These are phyloP conservation scores for Allium cepa DNA, from an alignment of 106 monocot genomes.

Conservation along the genomic window DNA sequence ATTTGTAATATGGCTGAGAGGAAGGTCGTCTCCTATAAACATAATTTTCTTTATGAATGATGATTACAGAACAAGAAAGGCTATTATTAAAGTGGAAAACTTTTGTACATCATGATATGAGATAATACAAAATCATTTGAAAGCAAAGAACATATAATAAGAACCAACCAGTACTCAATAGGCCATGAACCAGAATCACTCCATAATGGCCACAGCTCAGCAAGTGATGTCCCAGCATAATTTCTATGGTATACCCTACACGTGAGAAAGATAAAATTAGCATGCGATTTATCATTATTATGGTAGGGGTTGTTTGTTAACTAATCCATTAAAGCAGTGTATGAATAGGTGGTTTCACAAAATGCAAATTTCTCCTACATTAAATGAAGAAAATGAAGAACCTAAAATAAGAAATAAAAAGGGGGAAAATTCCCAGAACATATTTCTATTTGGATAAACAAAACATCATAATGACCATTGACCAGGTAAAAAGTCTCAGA, in stretches of 20 bases:
- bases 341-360: too few species aligned
- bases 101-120: background rate
- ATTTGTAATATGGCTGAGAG: background rate
- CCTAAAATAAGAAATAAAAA: too few species aligned
- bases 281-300: too few species aligned
- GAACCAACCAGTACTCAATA: conserved; percentile 49
- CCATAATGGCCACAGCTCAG: conserved; percentile 57
- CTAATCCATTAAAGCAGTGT: too few species aligned
- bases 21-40: background rate
- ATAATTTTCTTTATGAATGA: too few species aligned
- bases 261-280: conserved; percentile 1
- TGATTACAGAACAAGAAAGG: too few species aligned
- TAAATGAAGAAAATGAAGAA: too few species aligned
- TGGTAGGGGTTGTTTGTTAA: too few species aligned
- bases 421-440: too few species aligned
- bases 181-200: conserved; percentile 41
- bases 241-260: conserved; percentile 31
- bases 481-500: conserved; percentile 1
- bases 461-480: background rate
- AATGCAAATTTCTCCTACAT: too few species aligned
- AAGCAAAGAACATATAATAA: background rate
- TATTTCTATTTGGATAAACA: too few species aligned
- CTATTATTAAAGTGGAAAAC: too few species aligned
- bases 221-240: background rate
- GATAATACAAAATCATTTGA: background rate